These are phyloP conservation scores for Phlyctochytrium bullatum DNA, from an alignment of 192 early-diverging fungal genomes.

Conservation along the genomic window DNA sequence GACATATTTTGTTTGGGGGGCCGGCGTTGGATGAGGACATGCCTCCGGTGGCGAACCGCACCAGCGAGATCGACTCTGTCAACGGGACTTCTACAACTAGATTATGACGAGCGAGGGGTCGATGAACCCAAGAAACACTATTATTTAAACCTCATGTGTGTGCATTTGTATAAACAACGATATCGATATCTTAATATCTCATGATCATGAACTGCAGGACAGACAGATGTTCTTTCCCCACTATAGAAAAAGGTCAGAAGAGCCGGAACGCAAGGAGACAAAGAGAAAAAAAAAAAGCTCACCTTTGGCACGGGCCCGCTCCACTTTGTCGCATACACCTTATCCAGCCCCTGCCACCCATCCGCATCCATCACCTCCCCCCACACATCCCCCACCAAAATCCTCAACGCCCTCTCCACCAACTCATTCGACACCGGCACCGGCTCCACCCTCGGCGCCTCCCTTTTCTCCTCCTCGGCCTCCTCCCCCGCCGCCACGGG, in stretches of 20 bases:
- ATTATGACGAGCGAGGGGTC: too few species aligned
- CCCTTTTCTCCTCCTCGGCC: constrained; percentile 39
- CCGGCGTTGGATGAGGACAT: too few species aligned
- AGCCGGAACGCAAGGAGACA: too few species aligned
- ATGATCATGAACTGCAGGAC: not conserved
- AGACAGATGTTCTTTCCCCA: not conserved
- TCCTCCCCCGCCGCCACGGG: constrained; percentile 35
- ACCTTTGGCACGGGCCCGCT: constrained; percentile 30
- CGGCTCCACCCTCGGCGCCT: constrained; percentile 3
- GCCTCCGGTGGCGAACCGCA: too few species aligned
- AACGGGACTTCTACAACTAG: too few species aligned
- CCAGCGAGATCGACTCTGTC: too few species aligned
- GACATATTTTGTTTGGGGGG: too few species aligned
- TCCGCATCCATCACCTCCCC: constrained; percentile 30
- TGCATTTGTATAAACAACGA: too few species aligned
- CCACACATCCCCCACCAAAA: constrained; percentile 39
- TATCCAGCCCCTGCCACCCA: constrained; percentile 34
- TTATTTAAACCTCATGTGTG: too few species aligned
- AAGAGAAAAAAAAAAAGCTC: not conserved
- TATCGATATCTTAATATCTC: not conserved
- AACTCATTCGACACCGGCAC: constrained; percentile 27
- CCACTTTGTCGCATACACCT: constrained; percentile 27
- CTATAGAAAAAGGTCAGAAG: not conserved
- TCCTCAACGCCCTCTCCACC: constrained; percentile 33
- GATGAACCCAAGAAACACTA: too few species aligned